Base-by-base conservation (phyloP, 257 asterid species). In the Lycium barbarum region DNA sequence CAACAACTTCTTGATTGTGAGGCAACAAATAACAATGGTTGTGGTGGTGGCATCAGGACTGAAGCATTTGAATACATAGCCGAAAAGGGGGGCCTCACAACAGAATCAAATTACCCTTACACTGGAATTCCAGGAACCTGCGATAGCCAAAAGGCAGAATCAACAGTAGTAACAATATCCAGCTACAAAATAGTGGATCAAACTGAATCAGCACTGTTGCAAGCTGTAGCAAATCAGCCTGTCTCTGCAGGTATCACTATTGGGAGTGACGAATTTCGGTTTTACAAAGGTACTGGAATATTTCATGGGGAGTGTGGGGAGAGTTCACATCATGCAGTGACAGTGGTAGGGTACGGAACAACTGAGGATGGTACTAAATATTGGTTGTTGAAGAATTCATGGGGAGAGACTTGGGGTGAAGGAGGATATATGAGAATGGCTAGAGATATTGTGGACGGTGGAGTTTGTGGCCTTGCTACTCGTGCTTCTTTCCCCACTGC, bases 211-310 rank as follows among this genome's bases (percentile, higher is more conserved):
- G 87, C 88, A 3, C 33, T 85, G 83, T 18, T 84, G 7, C 57
- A 73, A 18, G 90, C 90, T 5, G 90, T 85, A 33, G 83, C 80
- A 35, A 67, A 80, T 57, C 87, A 89, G 53, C 90, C 89, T 0
- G 40, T 90, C 36, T 54, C 88, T 2, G 89, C 86, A 35, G 68
- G 73, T 0, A 67, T 87, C 6, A 43, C 14, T 4, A 13, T 92
- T 1, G 53, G 79, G 20, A 7, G 53, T 17, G 26, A 71, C 38
- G 79, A 88, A 78, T 59, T 79, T 40, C 88, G 83, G 47, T 86
- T 86, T 4, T 87, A 88, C 15, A 20, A 38, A 1, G 78, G 86
- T 68, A 26, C 33, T 26, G 84, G 90, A 45, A 85, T 86, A 57
- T 55, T 83, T 4, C 40, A 73, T 7, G 86, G 87, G 2, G 65